Conservation (phyloP, 257 asterid species). For the Solanum clarkiae region DNA sequence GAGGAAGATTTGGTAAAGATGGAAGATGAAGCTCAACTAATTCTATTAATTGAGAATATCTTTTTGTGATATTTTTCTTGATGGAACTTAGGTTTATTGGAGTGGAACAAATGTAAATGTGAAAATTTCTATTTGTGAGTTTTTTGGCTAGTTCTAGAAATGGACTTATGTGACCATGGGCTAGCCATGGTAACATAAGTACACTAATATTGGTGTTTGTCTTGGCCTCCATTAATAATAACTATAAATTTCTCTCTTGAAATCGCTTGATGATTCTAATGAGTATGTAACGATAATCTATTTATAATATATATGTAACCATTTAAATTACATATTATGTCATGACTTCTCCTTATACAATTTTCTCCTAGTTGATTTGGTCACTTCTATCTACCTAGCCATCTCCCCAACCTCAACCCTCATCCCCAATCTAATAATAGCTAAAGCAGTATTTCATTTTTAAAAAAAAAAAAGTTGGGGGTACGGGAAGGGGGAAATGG, state of each 20-base stretch:
- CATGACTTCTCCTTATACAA: background rate
- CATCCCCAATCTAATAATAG: too few species aligned
- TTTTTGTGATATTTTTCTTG: constrained; percentile 8
- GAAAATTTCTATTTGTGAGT: constrained; percentile 14
- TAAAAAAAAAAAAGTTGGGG: too few species aligned
- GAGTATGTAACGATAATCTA: background rate
- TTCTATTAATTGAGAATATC: constrained; percentile 3
- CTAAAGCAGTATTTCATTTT: too few species aligned
- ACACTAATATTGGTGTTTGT: background rate
- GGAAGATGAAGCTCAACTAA: constrained; percentile 31
- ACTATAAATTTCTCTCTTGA: background rate
- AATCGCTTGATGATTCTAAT: background rate
- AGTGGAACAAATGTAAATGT: constrained; percentile 31
- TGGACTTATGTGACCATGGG: constrained; percentile 2
- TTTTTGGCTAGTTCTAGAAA: constrained; percentile 26
- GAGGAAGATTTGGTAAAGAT: constrained; percentile 12
- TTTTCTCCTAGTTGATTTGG: background rate
- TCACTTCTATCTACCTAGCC: too few species aligned
- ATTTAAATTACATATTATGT: background rate
- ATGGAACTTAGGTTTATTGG: constrained; percentile 30
- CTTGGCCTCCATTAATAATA: background rate
- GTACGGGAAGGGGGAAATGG: too few species aligned
- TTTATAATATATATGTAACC: background rate
- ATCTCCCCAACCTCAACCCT: too few species aligned
- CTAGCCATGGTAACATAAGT: constrained; percentile 1